phyloP scores from a whole-genome alignment of 495 filamentous ascomycete genomes.

The Podospora tetraspora region DNA sequence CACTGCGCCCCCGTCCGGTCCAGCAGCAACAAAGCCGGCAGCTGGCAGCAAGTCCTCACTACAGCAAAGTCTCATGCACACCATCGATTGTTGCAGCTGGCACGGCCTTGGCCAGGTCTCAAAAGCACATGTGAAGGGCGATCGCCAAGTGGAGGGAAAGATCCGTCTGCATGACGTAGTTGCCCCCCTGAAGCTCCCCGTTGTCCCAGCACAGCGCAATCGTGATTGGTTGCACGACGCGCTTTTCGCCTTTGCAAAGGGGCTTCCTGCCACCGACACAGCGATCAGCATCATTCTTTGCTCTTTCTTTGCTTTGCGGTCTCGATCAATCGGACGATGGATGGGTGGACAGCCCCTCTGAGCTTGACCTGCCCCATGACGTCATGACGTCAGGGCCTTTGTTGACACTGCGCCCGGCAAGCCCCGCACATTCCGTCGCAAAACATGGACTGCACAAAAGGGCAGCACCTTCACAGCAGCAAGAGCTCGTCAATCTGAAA shows the following conservation, averaged over 20 bases:
- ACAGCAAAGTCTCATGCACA: neutral
- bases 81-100: neutral
- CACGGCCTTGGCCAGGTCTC: neutral
- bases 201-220: neutral
- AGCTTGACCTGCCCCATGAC: neutral
- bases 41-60: neutral
- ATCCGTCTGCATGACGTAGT: conserved; percentile 11
- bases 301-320: neutral
- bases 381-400: conserved; percentile 3
- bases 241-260: neutral
- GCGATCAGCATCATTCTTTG: conserved; percentile 4
- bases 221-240: conserved; percentile 1
- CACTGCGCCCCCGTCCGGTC: conserved; percentile 17
- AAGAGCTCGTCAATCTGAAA: neutral
- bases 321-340: neutral
- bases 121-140: neutral
- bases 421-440: neutral
- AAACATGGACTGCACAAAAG: neutral
- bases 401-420: too few relatives aligned
- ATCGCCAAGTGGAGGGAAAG: neutral
- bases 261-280: neutral
- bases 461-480: neutral
- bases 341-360: neutral
- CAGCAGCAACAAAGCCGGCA: conserved; percentile 1
- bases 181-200: neutral